Evolutionary conservation across 768 basidiomycete genomes (phyloP), one percentile per base, ranked within the genome.

Genomic region (Boletus rubroflammeus): DNA sequence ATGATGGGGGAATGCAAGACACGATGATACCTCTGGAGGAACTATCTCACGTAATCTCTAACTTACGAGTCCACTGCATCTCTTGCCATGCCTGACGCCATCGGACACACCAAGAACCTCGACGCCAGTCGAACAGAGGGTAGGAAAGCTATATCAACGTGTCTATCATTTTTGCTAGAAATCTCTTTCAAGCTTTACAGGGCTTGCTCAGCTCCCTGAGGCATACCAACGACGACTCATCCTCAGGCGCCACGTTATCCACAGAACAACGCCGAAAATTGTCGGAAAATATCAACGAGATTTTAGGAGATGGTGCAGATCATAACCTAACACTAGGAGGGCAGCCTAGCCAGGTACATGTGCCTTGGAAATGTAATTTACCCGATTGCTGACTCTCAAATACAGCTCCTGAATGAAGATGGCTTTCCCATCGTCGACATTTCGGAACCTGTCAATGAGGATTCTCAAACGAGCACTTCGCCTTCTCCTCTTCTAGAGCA

Each of bases 401-500:
- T 62, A 7, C 55, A 90, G 88, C 74, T 85, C 49, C 61, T 86
- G 38, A 88, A 87, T 62, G 87, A 90, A 62, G 88, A 92, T 45
- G 88, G 88, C 3, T 78, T 88, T 36, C 89, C 89, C 11, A 85
- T 92, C 57, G 76, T 90, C 55, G 90, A 92, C 35, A 85, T 92
- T 53, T 79, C 78, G 29, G 90, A 92, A 63, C 82, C 82, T 39
- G 62, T 78, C 5, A 47, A 69, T 15, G 64, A 61, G 3, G 43
- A 45, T n/a, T 43, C 60, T 21, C 70, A 63, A 28, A 48, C 54
- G 26, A 58, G 60, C n/a, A 50, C 50, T 21, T 47, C 60, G 1
- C 50, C 60, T 10, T 41, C 63, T 29, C 49, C 63, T 3, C 34
- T 47, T 26, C 73, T 76, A 23, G 80, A 83, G 26, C 69, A 76